Evolutionary conservation across 805 yeast species (phyloP).

Genomic region (Cyberlindnera mississippiensis): DNA sequence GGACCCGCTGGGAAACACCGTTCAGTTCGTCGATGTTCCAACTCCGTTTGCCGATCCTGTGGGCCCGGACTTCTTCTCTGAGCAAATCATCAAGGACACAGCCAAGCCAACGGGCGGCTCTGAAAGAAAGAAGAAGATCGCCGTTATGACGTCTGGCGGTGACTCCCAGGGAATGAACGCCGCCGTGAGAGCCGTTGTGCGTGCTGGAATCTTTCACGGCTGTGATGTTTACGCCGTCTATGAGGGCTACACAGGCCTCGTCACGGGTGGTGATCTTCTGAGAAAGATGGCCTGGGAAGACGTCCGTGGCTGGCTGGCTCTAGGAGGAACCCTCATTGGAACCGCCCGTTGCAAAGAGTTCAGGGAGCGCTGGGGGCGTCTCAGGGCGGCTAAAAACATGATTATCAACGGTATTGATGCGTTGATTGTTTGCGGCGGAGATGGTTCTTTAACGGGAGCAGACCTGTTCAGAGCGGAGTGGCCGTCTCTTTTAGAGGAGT

Average conservation of each 20-base stretch:
- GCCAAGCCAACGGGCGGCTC: conserved; percentile 3
- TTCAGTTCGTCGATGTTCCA: conserved; percentile 34
- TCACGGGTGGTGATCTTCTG: conserved; percentile 65
- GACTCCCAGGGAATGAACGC: conserved; percentile 99
- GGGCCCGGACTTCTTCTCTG: conserved; percentile 17
- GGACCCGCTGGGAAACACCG: conserved; percentile 64
- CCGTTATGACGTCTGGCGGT: conserved; percentile 98
- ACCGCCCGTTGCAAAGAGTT: conserved; percentile 91
- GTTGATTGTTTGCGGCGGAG: conserved; percentile 96
- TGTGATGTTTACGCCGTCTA: conserved; percentile 89
- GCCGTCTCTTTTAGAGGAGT: conserved; percentile 82
- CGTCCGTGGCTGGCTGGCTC: conserved; percentile 87
- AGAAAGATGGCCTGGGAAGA: conserved; percentile 85
- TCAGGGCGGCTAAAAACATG: conserved; percentile 78
- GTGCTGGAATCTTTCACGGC: conserved; percentile 81
- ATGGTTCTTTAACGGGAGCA: conserved; percentile 97
- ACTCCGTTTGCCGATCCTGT: conserved; percentile 19
- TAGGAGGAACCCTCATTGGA: conserved; percentile 95
- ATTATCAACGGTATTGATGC: conserved; percentile 90
- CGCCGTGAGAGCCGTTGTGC: conserved; percentile 89
- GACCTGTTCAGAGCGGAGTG: conserved; percentile 91
- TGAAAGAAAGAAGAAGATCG: conserved; percentile 48
- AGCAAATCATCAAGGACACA: conserved; percentile 4
- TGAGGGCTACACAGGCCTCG: conserved; percentile 95
- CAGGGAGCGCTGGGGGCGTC: conserved; percentile 80